Conservation (phyloP, 2,329 filamentous ascomycete genomes). For the Catunica adiposa region DNA sequence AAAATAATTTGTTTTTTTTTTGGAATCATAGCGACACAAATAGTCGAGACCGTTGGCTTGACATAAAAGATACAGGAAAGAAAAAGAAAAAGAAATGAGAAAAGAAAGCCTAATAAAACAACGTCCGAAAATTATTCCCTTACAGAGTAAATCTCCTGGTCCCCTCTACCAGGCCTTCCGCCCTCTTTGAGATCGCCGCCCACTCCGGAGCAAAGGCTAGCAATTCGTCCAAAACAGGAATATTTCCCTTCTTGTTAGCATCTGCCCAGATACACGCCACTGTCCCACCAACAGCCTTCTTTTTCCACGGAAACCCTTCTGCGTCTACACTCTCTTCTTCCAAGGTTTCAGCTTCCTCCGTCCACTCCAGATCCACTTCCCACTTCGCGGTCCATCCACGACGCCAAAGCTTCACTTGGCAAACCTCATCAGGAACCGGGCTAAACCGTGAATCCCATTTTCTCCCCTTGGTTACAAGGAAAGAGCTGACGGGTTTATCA, state of each 20-base stretch:
- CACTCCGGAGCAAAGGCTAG: slow-evolving; percentile 61
- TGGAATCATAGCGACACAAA: neutral
- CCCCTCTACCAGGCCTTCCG: slow-evolving; percentile 68
- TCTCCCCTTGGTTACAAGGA: slow-evolving; percentile 45
- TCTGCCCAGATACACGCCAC: slow-evolving; percentile 81
- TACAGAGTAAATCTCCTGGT: slow-evolving; percentile 49
- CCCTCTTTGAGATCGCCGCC: slow-evolving; percentile 59
- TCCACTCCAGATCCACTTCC: slow-evolving; percentile 58
- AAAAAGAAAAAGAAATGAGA: slow-evolving; percentile 1
- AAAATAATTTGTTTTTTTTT: too few relatives aligned
- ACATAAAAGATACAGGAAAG: neutral
- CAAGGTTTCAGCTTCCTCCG: slow-evolving; percentile 18
- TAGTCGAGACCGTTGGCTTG: neutral
- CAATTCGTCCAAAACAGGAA: slow-evolving; percentile 74
- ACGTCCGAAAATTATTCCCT: slow-evolving; percentile 13
- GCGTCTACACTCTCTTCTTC: neutral
- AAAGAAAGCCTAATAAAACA: neutral
- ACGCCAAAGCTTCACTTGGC: slow-evolving; percentile 63
- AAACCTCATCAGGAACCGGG: slow-evolving; percentile 43
- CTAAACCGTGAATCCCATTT: slow-evolving; percentile 49
- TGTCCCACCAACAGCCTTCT: slow-evolving; percentile 36
- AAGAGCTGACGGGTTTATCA: slow-evolving; percentile 45
- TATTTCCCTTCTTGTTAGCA: slow-evolving; percentile 50
- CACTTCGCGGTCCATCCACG: slow-evolving; percentile 63
- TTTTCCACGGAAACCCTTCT: neutral